Percentiles rank a stretch among this genome's conserved stretches.
phyloP scores from a whole-genome alignment of 1,284 basidiomycete genomes.

The Rhodofomes roseus region DNA sequence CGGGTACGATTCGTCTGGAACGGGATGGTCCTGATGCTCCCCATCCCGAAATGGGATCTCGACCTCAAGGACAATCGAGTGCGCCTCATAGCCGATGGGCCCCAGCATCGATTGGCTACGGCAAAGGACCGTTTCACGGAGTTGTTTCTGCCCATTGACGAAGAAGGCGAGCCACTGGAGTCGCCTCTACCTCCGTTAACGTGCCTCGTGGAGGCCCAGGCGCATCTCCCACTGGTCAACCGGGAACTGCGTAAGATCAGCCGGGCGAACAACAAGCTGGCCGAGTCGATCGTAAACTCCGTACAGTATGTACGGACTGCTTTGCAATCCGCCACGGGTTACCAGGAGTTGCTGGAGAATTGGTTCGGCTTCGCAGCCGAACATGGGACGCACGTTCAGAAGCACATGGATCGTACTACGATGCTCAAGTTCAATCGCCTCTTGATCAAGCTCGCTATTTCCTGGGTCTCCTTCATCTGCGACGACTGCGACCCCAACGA shows the following conservation, averaged over 20 bases:
- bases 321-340: slow-evolving; percentile 58
- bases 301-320: slow-evolving; percentile 79
- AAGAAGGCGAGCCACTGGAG: slow-evolving; percentile 53
- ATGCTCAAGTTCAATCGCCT: slow-evolving; percentile 78
- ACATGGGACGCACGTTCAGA: slow-evolving; percentile 85
- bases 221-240: slow-evolving; percentile 89
- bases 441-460: slow-evolving; percentile 86
- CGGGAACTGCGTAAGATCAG: slow-evolving; percentile 89
- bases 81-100: slow-evolving; percentile 85
- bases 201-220: slow-evolving; percentile 82
- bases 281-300: slow-evolving; percentile 91
- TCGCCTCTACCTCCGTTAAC: slow-evolving; percentile 41
- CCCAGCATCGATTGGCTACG: slow-evolving; percentile 68
- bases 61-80: slow-evolving; percentile 82
- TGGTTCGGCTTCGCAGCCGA: slow-evolving; percentile 98
- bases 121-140: slow-evolving; percentile 82
- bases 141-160: slow-evolving; percentile 56
- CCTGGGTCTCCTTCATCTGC: slow-evolving; percentile 98
- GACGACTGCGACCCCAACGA: slow-evolving; percentile 97
- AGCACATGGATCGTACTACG: slow-evolving; percentile 77
- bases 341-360: slow-evolving; percentile 89
- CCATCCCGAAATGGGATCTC: slow-evolving; percentile 70
- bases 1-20: slow-evolving; percentile 91
- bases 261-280: slow-evolving; percentile 84
- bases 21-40: slow-evolving; percentile 78